These are phyloP conservation scores for Ciborinia camelliae DNA, from an alignment of 2,329 filamentous ascomycete genomes.

Conservation along the genomic window DNA sequence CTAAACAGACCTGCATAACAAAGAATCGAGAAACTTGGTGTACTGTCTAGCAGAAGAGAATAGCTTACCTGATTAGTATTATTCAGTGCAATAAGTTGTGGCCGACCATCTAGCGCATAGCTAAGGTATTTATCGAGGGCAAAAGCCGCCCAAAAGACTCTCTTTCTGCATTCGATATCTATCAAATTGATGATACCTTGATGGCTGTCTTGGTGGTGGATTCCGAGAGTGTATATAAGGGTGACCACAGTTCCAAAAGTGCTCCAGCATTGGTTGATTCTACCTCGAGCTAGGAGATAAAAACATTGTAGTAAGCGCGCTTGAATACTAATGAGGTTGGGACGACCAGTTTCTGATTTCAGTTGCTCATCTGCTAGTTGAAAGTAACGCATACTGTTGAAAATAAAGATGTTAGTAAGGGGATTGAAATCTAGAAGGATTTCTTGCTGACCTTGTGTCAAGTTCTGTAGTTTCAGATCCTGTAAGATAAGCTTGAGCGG, in stretches of 20 bases:
- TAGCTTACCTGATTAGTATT: slow-evolving; percentile 7
- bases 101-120: background rate
- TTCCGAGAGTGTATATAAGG: slow-evolving; percentile 36
- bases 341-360: slow-evolving; percentile 35
- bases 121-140: slow-evolving; percentile 59
- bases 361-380: slow-evolving; percentile 35
- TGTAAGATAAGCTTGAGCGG: slow-evolving; percentile 42
- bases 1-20: background rate
- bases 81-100: background rate
- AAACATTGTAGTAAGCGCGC: slow-evolving; percentile 41
- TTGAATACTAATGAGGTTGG: slow-evolving; percentile 40
- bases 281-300: slow-evolving; percentile 36
- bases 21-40: background rate
- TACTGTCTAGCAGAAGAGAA: background rate
- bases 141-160: slow-evolving; percentile 63
- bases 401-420: slow-evolving; percentile 18
- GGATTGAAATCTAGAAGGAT: background rate
- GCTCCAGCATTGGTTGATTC: slow-evolving; percentile 39
- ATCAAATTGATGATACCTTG: slow-evolving; percentile 37
- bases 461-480: background rate
- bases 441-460: background rate
- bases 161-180: slow-evolving; percentile 48
- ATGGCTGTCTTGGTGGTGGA: slow-evolving; percentile 30
- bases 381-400: slow-evolving; percentile 27
- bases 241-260: slow-evolving; percentile 36